phyloP scores from a whole-genome alignment of 345 rosid genomes.

The Trapa incisa region DNA sequence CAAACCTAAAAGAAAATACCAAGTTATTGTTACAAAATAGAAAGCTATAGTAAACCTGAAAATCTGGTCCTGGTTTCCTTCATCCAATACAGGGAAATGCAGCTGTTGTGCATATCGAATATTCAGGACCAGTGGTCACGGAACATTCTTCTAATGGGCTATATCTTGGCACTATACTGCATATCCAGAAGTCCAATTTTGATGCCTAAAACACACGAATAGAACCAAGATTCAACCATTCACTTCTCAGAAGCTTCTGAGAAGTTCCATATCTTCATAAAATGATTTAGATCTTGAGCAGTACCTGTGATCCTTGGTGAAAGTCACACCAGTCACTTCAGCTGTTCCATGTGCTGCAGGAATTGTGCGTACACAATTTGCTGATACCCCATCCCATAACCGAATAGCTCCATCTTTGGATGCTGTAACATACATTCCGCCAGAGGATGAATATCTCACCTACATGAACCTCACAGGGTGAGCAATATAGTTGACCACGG shows the following conservation, averaged over 20 bases:
- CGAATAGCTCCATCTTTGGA: constrained; percentile 74
- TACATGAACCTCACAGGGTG: constrained; percentile 15
- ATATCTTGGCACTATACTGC: too few relatives aligned
- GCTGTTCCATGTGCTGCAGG: constrained; percentile 58
- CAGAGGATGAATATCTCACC: constrained; percentile 81
- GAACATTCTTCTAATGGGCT: background rate
- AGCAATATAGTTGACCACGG: background rate
- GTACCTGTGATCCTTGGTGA: constrained; percentile 76
- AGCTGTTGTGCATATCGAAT: background rate
- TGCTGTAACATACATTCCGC: constrained; percentile 68
- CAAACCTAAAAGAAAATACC: constrained; percentile 33
- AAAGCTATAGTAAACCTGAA: background rate
- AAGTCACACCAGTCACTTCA: constrained; percentile 61
- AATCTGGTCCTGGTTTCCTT: background rate
- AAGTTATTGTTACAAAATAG: background rate
- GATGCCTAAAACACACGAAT: too few relatives aligned
- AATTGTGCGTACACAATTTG: constrained; percentile 53
- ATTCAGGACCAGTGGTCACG: background rate
- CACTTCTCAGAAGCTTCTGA: background rate
- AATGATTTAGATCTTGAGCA: background rate
- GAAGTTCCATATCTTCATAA: background rate
- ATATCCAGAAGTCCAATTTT: too few relatives aligned
- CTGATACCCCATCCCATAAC: constrained; percentile 65
- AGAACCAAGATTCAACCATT: background rate
- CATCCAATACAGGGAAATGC: background rate